Evolutionary conservation across 176 grass and related monocot species (phyloP).

Genomic region (Miscanthus lutarioriparius): DNA sequence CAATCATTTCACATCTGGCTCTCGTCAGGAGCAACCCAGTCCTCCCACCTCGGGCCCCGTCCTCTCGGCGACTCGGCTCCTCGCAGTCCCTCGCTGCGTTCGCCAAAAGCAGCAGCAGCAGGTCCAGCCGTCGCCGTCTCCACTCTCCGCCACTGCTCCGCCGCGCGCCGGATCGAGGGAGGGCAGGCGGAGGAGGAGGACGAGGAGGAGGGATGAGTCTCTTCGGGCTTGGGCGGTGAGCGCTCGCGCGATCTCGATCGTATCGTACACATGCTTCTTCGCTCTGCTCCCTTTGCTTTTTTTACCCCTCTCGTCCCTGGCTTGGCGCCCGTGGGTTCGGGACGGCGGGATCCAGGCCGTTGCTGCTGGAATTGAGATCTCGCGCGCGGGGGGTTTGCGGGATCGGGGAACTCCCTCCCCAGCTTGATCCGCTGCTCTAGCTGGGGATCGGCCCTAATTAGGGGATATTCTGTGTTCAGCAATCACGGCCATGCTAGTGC

Average conservation of each 20-base stretch:
- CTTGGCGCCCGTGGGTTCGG: neutral
- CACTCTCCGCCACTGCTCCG: neutral
- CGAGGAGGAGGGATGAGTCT: slow-evolving; percentile 68
- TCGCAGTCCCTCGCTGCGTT: neutral
- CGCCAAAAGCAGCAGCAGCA: slow-evolving; percentile 11
- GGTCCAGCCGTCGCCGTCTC: neutral
- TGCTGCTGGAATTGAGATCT: neutral
- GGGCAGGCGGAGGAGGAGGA: neutral
- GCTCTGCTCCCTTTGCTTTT: neutral
- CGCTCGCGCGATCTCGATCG: slow-evolving; percentile 5
- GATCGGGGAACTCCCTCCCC: neutral
- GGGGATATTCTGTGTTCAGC: neutral
- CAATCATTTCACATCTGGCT: slow-evolving; percentile 12
- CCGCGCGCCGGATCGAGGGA: slow-evolving; percentile 5
- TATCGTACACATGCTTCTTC: neutral
- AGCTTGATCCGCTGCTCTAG: neutral
- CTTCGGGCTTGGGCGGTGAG: slow-evolving; percentile 94
- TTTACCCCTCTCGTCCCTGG: neutral
- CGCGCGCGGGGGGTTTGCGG: neutral
- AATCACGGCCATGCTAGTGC: neutral
- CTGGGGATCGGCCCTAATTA: neutral
- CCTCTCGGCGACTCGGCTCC: too few relatives aligned
- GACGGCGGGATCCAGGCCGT: neutral
- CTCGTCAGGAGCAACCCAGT: too few relatives aligned
- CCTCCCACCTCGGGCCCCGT: too few relatives aligned